phyloP scores from a whole-genome alignment of 257 asterid species.

The Parsonsia alboflavescens region DNA sequence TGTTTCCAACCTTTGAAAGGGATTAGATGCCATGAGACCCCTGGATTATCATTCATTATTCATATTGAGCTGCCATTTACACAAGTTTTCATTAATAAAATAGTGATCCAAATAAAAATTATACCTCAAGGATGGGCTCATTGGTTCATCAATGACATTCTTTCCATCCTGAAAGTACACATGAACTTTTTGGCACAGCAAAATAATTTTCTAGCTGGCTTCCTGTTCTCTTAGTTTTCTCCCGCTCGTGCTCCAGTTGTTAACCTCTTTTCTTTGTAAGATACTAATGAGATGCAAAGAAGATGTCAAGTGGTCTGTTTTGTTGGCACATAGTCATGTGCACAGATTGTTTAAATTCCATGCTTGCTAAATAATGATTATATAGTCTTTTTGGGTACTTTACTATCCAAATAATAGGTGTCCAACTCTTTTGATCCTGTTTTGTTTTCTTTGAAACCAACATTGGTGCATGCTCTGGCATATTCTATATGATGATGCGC shows the following conservation, averaged over 20 bases:
- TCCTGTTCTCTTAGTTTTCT: conserved; percentile 25
- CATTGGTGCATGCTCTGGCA: conserved; percentile 7
- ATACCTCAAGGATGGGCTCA: conserved; percentile 8
- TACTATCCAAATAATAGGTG: neutral
- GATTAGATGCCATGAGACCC: conserved; percentile 23
- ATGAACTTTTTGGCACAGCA: conserved; percentile 31
- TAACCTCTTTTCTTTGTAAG: conserved; percentile 12
- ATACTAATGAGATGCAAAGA: conserved; percentile 11
- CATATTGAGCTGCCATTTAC: conserved; percentile 12
- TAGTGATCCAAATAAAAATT: conserved; percentile 1
- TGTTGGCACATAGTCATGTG: conserved; percentile 42
- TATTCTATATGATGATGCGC: too few species aligned
- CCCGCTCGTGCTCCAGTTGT: conserved; percentile 13
- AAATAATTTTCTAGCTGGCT: conserved; percentile 24
- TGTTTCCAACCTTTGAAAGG: conserved; percentile 20
- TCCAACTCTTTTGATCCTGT: neutral
- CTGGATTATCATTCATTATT: neutral
- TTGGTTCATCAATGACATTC: conserved; percentile 1
- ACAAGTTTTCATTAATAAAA: neutral
- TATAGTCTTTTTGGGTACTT: neutral
- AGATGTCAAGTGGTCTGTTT: neutral
- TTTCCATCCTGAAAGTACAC: conserved; percentile 37
- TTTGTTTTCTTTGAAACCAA: neutral
- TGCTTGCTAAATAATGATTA: conserved; percentile 39
- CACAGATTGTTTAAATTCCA: conserved; percentile 16